A percentile compares a stretch with the other conserved stretches of the same genome.
Evolutionary conservation across 2,329 filamentous ascomycete species (phyloP).

Genomic region (Clarireedia homoeocarpa): DNA sequence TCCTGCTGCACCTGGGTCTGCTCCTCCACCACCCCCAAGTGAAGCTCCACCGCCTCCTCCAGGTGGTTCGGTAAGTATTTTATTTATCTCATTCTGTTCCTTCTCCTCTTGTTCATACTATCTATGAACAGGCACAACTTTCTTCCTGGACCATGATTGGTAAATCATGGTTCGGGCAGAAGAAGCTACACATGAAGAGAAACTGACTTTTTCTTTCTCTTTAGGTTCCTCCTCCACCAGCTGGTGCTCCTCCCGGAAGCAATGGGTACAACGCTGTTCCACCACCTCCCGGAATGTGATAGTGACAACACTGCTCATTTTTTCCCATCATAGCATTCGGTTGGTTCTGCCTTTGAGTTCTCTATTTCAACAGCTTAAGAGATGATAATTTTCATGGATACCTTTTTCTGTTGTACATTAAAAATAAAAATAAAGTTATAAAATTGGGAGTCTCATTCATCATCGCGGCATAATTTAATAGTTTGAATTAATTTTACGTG

Average conservation of each 20-base stretch:
- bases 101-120: not conserved
- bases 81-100: not conserved
- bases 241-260: constrained; percentile 44
- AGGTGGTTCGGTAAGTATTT: constrained; percentile 33
- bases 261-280: constrained; percentile 55
- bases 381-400: constrained; percentile 4
- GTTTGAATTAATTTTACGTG: too few relatives aligned
- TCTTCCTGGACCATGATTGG: not conserved
- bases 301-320: not conserved
- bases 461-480: too few relatives aligned
- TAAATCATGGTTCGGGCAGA: not conserved
- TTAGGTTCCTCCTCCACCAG: constrained; percentile 48
- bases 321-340: not conserved
- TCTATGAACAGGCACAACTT: too few relatives aligned
- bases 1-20: constrained; percentile 38
- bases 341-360: not conserved
- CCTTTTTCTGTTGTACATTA: not conserved
- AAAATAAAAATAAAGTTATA: too few relatives aligned
- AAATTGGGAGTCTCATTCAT: not conserved
- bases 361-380: not conserved
- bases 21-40: constrained; percentile 48
- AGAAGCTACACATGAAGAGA: not conserved
- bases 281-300: constrained; percentile 42
- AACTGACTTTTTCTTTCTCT: constrained; percentile 4
- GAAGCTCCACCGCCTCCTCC: constrained; percentile 55